phyloP scores from a whole-genome alignment of 345 rosid genomes.

The Hevea brasiliensis region DNA sequence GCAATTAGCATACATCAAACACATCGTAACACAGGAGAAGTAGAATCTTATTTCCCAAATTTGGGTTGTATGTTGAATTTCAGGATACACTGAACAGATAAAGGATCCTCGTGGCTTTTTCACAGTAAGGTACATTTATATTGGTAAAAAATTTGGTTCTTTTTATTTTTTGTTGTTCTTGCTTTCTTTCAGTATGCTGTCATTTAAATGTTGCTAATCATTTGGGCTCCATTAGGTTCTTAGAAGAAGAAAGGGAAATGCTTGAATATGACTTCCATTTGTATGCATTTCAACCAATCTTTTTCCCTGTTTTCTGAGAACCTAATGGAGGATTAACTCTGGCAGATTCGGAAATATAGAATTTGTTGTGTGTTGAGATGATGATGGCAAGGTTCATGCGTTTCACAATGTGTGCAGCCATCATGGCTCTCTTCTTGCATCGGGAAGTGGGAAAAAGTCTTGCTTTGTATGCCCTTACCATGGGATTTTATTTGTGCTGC shows the following conservation, averaged over 20 bases:
- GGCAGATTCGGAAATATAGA: constrained; percentile 76
- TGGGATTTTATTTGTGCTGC: constrained; percentile 39
- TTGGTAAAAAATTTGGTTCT: not conserved
- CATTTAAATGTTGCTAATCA: too few species aligned
- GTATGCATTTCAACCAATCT: not conserved
- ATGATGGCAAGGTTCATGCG: constrained; percentile 57
- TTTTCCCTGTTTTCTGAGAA: not conserved
- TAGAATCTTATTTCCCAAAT: not conserved
- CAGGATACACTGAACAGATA: constrained; percentile 73
- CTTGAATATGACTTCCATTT: not conserved
- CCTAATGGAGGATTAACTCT: constrained; percentile 18
- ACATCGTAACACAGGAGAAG: too few species aligned
- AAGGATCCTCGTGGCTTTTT: constrained; percentile 62
- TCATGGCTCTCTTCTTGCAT: constrained; percentile 81
- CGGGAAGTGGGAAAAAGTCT: constrained; percentile 68
- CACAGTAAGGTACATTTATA: constrained; percentile 64
- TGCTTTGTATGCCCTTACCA: constrained; percentile 94
- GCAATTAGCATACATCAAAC: too few species aligned
- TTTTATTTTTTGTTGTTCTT: not conserved
- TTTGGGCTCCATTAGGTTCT: not conserved
- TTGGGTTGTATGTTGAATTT: constrained; percentile 8
- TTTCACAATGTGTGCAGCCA: constrained; percentile 94
- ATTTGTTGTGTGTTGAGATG: constrained; percentile 76
- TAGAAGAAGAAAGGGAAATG: not conserved
- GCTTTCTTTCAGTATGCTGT: too few species aligned